A percentile compares a stretch with the other conserved stretches of the same genome.
Evolutionary conservation across 352 stramenopile species (phyloP).

Genomic region (Phytopythium boreale): DNA sequence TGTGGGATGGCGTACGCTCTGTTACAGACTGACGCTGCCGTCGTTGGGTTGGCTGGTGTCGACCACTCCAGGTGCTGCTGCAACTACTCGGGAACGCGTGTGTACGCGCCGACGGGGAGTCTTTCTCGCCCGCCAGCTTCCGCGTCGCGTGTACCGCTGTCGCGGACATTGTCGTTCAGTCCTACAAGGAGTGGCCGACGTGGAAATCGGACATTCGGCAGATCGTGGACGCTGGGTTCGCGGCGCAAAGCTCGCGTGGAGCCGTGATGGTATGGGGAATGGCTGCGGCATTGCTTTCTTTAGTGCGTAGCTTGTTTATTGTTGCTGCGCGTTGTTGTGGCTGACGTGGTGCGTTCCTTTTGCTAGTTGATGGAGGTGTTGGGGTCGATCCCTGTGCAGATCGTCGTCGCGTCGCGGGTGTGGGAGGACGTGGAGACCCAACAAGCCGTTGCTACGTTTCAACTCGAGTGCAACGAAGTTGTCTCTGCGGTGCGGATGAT

Average conservation of each 20-base stretch:
- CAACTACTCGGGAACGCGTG: constrained; percentile 36
- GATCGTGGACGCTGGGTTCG: constrained; percentile 37
- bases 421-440: constrained; percentile 27
- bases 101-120: constrained; percentile 6
- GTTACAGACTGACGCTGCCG: no score
- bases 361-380: constrained; percentile 44
- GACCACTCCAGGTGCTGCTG: constrained; percentile 39
- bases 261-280: constrained; percentile 26
- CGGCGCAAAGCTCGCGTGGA: constrained; percentile 25
- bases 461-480: constrained; percentile 36
- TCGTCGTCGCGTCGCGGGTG: constrained; percentile 20
- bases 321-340: neutral
- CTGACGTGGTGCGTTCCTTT: neutral
- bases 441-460: constrained; percentile 27
- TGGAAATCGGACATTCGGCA: constrained; percentile 51
- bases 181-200: constrained; percentile 26
- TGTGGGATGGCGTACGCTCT: constrained; percentile 3
- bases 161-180: constrained; percentile 49
- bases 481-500: constrained; percentile 37
- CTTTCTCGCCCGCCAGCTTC: constrained; percentile 26
- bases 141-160: constrained; percentile 48
- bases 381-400: constrained; percentile 44
- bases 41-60: no score
- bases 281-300: no score
- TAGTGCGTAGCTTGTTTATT: no score